These are phyloP conservation scores for Zasmidium angulare DNA, from an alignment of 2,329 filamentous ascomycete genomes.

Conservation along the genomic window DNA sequence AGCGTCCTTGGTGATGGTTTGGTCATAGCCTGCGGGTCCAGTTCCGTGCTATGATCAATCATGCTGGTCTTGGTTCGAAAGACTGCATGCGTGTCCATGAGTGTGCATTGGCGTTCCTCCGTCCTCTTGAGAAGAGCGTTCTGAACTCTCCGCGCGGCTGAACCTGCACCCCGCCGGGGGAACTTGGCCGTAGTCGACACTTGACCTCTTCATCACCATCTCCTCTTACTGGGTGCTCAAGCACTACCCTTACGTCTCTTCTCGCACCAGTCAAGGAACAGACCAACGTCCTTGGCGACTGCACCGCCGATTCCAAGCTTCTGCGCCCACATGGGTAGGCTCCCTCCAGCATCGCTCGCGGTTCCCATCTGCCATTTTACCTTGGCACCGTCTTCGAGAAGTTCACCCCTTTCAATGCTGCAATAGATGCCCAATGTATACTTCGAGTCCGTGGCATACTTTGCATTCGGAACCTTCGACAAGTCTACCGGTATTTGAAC, in stretches of 20 bases:
- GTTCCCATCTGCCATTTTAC: conserved; percentile 80
- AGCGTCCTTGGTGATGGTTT: too few relatives aligned
- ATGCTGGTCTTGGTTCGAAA: too few relatives aligned
- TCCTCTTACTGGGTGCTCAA: neutral
- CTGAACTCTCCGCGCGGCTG: neutral
- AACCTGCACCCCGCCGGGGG: neutral
- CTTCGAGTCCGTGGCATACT: conserved; percentile 34
- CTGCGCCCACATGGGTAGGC: conserved; percentile 66
- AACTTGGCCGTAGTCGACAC: neutral
- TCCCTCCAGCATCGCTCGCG: conserved; percentile 67
- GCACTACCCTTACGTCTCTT: conserved; percentile 26
- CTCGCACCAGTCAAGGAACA: conserved; percentile 62
- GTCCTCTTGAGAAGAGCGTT: too few relatives aligned
- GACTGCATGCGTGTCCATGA: too few relatives aligned
- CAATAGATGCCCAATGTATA: conserved; percentile 62
- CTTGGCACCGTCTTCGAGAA: conserved; percentile 38
- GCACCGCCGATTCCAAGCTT: conserved; percentile 61
- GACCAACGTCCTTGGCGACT: conserved; percentile 69
- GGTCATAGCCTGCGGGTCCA: too few relatives aligned
- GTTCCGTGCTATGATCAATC: too few relatives aligned
- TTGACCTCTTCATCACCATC: neutral
- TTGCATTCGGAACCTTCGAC: conserved; percentile 33
- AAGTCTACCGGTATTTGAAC: conserved; percentile 41
- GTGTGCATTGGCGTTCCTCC: too few relatives aligned
- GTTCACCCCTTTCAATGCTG: conserved; percentile 62